Conservation (phyloP, 2,329 filamentous ascomycete genomes). For the Stagonosporopsis rhizophila region DNA sequence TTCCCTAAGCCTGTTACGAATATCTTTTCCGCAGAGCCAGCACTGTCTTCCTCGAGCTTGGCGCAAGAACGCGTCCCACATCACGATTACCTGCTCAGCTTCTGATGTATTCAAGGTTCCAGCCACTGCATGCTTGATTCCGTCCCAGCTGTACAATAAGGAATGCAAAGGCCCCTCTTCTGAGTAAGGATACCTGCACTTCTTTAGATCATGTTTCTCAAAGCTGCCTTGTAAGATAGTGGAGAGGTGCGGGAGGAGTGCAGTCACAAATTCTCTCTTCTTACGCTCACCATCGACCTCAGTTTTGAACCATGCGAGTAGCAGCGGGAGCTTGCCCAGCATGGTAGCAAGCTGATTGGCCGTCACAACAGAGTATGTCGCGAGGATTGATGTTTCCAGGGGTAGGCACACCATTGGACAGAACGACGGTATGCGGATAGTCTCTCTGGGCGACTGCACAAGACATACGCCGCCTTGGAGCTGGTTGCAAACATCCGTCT, state of each 20-base stretch:
- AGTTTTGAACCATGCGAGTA: constrained; percentile 26
- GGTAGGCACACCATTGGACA: constrained; percentile 22
- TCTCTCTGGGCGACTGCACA: constrained; percentile 22
- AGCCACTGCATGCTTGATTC: constrained; percentile 20
- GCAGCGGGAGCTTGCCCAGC: constrained; percentile 18
- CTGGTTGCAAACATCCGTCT: neutral
- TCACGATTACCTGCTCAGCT: constrained; percentile 3
- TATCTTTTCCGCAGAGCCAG: constrained; percentile 17
- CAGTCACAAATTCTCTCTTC: constrained; percentile 12
- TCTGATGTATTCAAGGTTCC: constrained; percentile 12
- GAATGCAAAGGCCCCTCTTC: constrained; percentile 10
- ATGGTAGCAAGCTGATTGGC: constrained; percentile 14
- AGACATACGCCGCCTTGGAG: constrained; percentile 28
- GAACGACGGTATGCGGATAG: constrained; percentile 26
- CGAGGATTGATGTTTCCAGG: constrained; percentile 17
- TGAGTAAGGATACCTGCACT: neutral
- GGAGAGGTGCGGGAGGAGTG: constrained; percentile 10
- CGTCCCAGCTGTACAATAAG: constrained; percentile 23
- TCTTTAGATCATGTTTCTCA: constrained; percentile 2
- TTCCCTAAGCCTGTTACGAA: constrained; percentile 11
- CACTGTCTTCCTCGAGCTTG: constrained; percentile 14
- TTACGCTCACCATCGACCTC: constrained; percentile 19
- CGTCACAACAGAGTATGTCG: constrained; percentile 16
- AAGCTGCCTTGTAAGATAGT: constrained; percentile 21
- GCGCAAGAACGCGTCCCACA: constrained; percentile 21